phyloP scores from a whole-genome alignment of 176 grass and related monocot species.

The Triticum turgidum region DNA sequence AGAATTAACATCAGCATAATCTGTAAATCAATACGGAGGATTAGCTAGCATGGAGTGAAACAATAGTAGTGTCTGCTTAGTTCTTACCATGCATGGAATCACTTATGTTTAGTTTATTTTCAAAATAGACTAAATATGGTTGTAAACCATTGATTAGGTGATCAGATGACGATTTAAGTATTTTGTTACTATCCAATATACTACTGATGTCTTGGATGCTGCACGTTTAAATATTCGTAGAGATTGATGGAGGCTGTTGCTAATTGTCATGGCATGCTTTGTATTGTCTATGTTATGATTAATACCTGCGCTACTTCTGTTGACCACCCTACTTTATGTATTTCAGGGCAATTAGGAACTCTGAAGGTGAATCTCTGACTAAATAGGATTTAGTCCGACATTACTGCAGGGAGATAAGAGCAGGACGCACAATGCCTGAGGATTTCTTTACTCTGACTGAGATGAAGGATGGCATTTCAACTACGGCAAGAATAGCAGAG shows the following conservation, averaged over 20 bases:
- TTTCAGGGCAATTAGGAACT: constrained; percentile 12
- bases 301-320: neutral
- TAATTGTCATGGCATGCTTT: neutral
- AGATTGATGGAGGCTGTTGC: neutral
- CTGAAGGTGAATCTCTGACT: neutral
- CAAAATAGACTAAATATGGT: neutral
- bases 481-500: constrained; percentile 43
- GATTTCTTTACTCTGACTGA: constrained; percentile 77
- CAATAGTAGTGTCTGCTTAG: neutral
- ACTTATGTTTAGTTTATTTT: neutral
- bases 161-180: neutral
- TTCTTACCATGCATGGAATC: neutral
- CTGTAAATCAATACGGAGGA: neutral
- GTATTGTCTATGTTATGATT: neutral
- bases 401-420: neutral
- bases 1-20: neutral
- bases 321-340: neutral
- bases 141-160: neutral
- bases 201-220: neutral
- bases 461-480: constrained; percentile 73
- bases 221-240: neutral
- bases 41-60: neutral
- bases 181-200: neutral
- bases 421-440: constrained; percentile 39
- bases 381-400: neutral